Evolutionary conservation across 1,284 basidiomycete genomes (phyloP), one percentile per base, ranked within the genome.

Genomic region (Cerioporus squamosus): DNA sequence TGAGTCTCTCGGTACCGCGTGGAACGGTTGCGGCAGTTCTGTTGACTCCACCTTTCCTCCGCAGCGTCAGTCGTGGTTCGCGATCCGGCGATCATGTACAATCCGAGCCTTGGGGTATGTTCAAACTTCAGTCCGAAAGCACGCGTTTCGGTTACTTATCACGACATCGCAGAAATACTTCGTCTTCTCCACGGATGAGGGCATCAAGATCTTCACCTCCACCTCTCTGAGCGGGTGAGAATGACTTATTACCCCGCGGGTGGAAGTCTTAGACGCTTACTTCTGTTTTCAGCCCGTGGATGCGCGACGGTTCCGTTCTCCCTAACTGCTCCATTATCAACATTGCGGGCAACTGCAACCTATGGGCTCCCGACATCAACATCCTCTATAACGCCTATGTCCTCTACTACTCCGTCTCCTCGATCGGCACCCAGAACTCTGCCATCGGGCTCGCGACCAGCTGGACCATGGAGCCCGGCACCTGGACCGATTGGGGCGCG

Each of bases 381-480:
- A 48, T 58, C 42, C 45, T 60, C 39, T 44, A 65, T 51, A 65
- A 61, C 29, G 44, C 48, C 23, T 72, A 72, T 55, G 65, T 64
- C 20, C 51, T 68, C 14, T 74, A 73, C 60, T 75, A 74, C 58
- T 63, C 71, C 1, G 66, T 72, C 23, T 74, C 71, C 15, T 61
- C 64, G 1, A 60, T 70, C 20, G 71, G 70, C 18, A 68, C 62
- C 9, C 69, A 70, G 52, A 63, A 72, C 46, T 74, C 73, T 14
- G 66, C 61, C 10, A 75, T 74, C 53, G 73, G 73, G 0, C 64
- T 74, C 14, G 73, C 73, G 1, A 74, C 71, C 0, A 72, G 70
- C 50, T 48, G 54, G 7, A 66, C 71, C 7, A 73, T 74, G 70
- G 68, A 71, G 36, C 61, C 70, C 20, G 74, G 72, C 14, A 68